These are phyloP conservation scores for Ustulina deusta DNA, from an alignment of 2,329 filamentous ascomycete genomes.

Conservation along the genomic window DNA sequence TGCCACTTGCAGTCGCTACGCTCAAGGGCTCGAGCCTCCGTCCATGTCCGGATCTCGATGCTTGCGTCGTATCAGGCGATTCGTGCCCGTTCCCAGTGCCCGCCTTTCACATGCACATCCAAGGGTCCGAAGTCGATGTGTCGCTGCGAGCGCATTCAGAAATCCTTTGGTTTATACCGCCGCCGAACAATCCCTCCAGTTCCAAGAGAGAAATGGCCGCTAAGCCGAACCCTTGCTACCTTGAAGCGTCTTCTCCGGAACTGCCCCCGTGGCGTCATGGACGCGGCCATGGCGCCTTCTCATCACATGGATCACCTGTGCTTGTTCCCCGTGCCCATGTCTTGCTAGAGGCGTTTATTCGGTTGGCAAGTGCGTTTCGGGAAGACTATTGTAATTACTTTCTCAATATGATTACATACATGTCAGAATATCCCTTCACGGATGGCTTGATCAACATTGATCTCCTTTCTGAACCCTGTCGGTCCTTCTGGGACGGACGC, in stretches of 20 bases:
- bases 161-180: slow-evolving; percentile 2
- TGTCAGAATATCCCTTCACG: not conserved
- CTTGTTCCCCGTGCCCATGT: not conserved
- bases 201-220: not conserved
- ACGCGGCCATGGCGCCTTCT: not conserved
- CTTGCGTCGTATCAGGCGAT: not conserved
- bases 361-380: not conserved
- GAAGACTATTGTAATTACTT: not conserved
- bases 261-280: not conserved
- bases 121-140: not conserved
- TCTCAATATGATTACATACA: slow-evolving; percentile 3
- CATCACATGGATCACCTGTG: not conserved
- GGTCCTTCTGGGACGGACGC: not conserved
- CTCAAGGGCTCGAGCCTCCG: not conserved
- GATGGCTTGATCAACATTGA: not conserved
- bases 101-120: slow-evolving; percentile 7
- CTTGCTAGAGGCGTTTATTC: slow-evolving; percentile 1
- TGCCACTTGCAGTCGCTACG: not conserved
- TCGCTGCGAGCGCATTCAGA: slow-evolving; percentile 1
- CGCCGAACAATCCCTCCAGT: not conserved
- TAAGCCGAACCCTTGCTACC: not conserved
- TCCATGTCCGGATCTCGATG: not conserved
- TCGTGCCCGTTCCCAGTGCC: not conserved
- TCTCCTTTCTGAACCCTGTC: not conserved
- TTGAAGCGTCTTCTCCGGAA: not conserved